Evolutionary conservation across 163 green algal species (phyloP).

Genomic region (Chlamydomonas reinhardtii): DNA sequence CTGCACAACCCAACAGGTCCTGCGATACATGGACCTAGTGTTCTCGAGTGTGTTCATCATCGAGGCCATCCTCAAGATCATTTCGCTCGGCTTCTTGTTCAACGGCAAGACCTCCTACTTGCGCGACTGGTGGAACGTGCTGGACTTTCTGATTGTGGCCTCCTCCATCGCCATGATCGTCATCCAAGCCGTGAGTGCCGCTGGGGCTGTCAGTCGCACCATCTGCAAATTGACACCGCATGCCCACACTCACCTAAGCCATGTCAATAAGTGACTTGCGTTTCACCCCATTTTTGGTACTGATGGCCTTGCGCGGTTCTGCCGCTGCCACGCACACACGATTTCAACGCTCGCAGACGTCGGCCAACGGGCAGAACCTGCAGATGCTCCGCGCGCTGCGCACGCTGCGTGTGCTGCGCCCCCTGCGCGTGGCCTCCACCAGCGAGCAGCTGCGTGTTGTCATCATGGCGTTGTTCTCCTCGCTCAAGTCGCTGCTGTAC

Average conservation of each 20-base stretch:
- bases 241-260: too few species aligned
- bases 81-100: slow-evolving; percentile 69
- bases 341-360: too few species aligned
- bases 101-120: slow-evolving; percentile 73
- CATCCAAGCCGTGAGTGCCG: slow-evolving; percentile 27
- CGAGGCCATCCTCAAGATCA: slow-evolving; percentile 62
- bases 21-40: background rate
- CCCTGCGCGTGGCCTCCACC: slow-evolving; percentile 33
- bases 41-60: background rate
- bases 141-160: slow-evolving; percentile 79
- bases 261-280: too few species aligned
- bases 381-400: slow-evolving; percentile 58
- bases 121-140: slow-evolving; percentile 74
- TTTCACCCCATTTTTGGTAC: too few species aligned
- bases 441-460: slow-evolving; percentile 49
- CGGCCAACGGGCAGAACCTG: background rate
- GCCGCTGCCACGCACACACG: too few species aligned
- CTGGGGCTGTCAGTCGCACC: too few species aligned
- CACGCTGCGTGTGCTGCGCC: slow-evolving; percentile 65
- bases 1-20: background rate
- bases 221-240: too few species aligned
- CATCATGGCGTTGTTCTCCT: slow-evolving; percentile 67
- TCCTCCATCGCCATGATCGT: slow-evolving; percentile 56
- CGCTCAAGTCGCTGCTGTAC: slow-evolving; percentile 61
- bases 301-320: too few species aligned